Evolutionary conservation across 441 rosid genomes (phyloP).

Genomic region (Pelargonium citronellum): DNA sequence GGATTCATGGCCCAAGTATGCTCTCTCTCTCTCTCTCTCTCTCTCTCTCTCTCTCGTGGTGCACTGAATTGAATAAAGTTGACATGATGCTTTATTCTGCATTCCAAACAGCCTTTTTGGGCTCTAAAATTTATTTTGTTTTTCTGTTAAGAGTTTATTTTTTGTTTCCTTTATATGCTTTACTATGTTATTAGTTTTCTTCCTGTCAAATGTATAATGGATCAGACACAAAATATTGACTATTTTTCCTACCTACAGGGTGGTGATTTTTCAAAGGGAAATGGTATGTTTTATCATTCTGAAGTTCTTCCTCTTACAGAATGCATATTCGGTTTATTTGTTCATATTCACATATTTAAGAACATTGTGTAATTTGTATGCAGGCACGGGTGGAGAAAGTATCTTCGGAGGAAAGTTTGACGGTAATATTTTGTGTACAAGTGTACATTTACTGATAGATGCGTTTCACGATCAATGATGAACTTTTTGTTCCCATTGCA

Average conservation of each 20-base stretch:
- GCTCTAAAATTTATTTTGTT: too few species aligned
- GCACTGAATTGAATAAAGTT: neutral
- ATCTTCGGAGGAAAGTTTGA: slow-evolving; percentile 92
- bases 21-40: slow-evolving; percentile 13
- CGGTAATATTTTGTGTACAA: slow-evolving; percentile 38
- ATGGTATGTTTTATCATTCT: slow-evolving; percentile 56
- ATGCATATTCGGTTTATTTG: slow-evolving; percentile 37
- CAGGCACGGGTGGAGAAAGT: slow-evolving; percentile 99
- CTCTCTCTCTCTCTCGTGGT: slow-evolving; percentile 6
- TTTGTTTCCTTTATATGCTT: neutral
- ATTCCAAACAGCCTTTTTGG: neutral
- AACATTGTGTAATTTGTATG: slow-evolving; percentile 56
- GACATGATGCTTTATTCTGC: neutral
- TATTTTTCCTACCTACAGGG: slow-evolving; percentile 50
- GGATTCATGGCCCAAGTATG: slow-evolving; percentile 98
- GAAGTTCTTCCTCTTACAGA: slow-evolving; percentile 17
- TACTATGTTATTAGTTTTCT: neutral
- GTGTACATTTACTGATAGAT: slow-evolving; percentile 4
- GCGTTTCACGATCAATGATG: slow-evolving; percentile 12
- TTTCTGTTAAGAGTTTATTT: neutral
- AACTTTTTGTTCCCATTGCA: slow-evolving; percentile 28
- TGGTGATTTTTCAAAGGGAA: slow-evolving; percentile 92
- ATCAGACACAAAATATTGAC: slow-evolving; percentile 19
- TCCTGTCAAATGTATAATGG: neutral
- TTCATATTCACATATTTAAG: slow-evolving; percentile 46